phyloP scores from a whole-genome alignment of 2,329 filamentous ascomycete species.

The Bipolaris victoriae region DNA sequence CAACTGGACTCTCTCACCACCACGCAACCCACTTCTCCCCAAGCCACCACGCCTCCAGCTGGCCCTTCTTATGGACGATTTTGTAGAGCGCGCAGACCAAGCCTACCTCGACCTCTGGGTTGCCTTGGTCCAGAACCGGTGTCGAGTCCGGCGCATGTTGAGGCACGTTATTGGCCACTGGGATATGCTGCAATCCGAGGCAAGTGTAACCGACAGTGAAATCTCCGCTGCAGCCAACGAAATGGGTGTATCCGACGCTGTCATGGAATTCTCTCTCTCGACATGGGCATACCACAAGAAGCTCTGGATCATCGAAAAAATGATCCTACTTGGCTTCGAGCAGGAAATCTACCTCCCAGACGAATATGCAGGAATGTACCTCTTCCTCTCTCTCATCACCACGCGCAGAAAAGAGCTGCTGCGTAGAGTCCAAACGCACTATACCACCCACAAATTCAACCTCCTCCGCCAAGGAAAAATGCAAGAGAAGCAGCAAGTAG shows the following conservation, averaged over 20 bases:
- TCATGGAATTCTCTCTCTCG: slow-evolving; percentile 73
- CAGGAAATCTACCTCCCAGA: slow-evolving; percentile 86
- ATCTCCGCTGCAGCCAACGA: slow-evolving; percentile 47
- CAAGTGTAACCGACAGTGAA: slow-evolving; percentile 58
- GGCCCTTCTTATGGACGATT: slow-evolving; percentile 70
- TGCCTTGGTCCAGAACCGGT: slow-evolving; percentile 86
- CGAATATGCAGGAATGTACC: slow-evolving; percentile 89
- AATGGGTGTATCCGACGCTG: slow-evolving; percentile 49
- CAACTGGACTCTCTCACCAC: slow-evolving; percentile 75
- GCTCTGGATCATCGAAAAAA: slow-evolving; percentile 83
- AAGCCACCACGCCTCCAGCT: slow-evolving; percentile 77
- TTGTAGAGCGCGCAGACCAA: slow-evolving; percentile 63
- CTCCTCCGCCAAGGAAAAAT: slow-evolving; percentile 6
- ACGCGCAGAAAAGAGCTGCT: slow-evolving; percentile 33
- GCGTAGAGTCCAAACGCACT: slow-evolving; percentile 24
- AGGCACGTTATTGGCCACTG: slow-evolving; percentile 83
- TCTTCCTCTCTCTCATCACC: slow-evolving; percentile 53
- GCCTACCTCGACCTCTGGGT: slow-evolving; percentile 84
- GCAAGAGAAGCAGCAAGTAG: slow-evolving; percentile 18
- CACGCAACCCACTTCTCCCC: slow-evolving; percentile 54
- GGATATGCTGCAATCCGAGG: slow-evolving; percentile 80
- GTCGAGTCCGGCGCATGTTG: slow-evolving; percentile 85
- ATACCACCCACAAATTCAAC: slow-evolving; percentile 6
- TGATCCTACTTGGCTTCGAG: slow-evolving; percentile 92
- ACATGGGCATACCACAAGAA: slow-evolving; percentile 93